Percentiles rank a stretch among this genome's conserved stretches.
These are phyloP conservation scores for Fusarium sp. DNA, from an alignment of 2,329 filamentous ascomycete genomes.

Conservation along the genomic window DNA sequence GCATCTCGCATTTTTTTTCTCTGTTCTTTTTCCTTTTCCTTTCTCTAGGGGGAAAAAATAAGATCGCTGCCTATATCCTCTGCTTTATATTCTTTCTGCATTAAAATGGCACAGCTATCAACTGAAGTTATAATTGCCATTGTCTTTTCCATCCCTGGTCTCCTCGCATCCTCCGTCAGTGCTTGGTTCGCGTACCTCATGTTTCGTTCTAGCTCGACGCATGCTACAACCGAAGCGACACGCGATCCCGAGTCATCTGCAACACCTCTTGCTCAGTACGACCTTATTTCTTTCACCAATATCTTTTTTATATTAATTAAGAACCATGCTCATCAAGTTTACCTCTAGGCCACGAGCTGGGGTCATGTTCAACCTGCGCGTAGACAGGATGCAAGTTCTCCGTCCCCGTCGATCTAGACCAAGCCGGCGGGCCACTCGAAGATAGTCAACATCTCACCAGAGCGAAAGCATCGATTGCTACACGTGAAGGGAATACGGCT, in stretches of 20 bases:
- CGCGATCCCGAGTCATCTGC: background rate
- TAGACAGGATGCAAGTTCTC: background rate
- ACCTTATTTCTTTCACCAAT: too few species aligned
- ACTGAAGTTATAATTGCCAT: background rate
- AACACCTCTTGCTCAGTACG: background rate
- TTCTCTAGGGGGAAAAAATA: too few species aligned
- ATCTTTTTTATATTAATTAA: too few species aligned
- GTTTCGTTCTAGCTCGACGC: background rate
- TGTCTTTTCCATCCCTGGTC: background rate
- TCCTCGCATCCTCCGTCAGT: background rate
- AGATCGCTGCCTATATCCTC: background rate
- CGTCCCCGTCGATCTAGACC: background rate
- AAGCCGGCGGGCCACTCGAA: background rate
- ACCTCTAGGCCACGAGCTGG: background rate
- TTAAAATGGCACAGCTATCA: background rate
- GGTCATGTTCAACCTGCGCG: background rate
- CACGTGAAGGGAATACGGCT: background rate
- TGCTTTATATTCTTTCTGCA: background rate
- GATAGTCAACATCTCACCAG: background rate
- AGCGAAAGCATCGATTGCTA: background rate
- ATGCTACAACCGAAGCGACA: background rate
- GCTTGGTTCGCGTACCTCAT: background rate
- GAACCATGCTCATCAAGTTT: background rate
- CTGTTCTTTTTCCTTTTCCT: too few species aligned
- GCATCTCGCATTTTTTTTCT: too few species aligned